phyloP scores from a whole-genome alignment of 441 rosid genomes.

The Populus hybrid region DNA sequence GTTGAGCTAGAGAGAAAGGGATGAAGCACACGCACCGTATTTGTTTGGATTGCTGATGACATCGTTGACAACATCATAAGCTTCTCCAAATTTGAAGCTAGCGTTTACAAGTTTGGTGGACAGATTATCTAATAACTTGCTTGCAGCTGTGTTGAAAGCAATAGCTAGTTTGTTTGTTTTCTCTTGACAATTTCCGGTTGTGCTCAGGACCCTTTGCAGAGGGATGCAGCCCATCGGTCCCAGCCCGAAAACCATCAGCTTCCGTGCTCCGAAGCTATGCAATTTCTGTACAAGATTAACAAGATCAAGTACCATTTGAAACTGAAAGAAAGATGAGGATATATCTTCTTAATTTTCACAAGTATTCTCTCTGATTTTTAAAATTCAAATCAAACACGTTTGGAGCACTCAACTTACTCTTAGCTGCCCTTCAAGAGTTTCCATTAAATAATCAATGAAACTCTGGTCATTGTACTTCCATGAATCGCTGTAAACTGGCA shows the following conservation, averaged over 20 bases:
- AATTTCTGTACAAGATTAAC: conserved; percentile 30
- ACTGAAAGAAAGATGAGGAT: background rate
- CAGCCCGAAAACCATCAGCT: conserved; percentile 73
- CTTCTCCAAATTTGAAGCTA: conserved; percentile 71
- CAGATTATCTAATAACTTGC: conserved; percentile 40
- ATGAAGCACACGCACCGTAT: conserved; percentile 40
- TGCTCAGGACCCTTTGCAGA: conserved; percentile 72
- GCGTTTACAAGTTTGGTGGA: conserved; percentile 49
- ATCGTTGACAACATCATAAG: conserved; percentile 71
- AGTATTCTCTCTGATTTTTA: too few relatives aligned
- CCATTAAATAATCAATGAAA: conserved; percentile 61
- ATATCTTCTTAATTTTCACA: too few relatives aligned
- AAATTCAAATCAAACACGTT: too few relatives aligned
- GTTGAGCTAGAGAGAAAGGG: background rate
- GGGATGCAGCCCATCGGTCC: conserved; percentile 99
- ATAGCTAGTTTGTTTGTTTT: conserved; percentile 66
- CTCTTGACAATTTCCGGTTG: conserved; percentile 63
- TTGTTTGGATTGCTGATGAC: conserved; percentile 64
- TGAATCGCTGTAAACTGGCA: conserved; percentile 78
- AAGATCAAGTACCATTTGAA: background rate
- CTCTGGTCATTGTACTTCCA: conserved; percentile 71
- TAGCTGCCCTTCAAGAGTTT: conserved; percentile 65
- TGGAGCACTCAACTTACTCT: conserved; percentile 29
- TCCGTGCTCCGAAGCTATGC: conserved; percentile 67
- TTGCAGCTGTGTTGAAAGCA: conserved; percentile 60